Evolutionary conservation across 495 filamentous ascomycete species (phyloP), one percentile per base, ranked within the genome.

Genomic region (Rhypophila decipiens): DNA sequence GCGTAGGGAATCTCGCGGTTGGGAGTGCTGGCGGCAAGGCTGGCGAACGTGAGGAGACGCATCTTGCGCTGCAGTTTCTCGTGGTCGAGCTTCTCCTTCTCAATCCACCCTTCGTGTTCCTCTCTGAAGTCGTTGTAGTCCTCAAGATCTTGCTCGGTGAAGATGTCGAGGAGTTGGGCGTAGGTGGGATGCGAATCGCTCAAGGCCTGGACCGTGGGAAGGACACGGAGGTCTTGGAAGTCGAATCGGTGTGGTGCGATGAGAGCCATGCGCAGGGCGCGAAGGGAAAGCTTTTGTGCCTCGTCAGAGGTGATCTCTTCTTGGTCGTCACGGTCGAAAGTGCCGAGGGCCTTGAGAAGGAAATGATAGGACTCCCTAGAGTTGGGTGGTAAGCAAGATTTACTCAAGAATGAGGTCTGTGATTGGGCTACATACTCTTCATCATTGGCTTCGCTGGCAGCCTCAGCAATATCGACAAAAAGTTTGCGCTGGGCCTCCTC

Each of bases 41-140:
- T 89, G 39, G 91, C 86, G 44, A 98, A 83, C 7, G 94, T 97
- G 23, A 98, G 77, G 34, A 98, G 81, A 44, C 93, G 89, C 75
- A 98, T 95, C 74, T 98, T 98, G 46, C 84, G 80, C 66, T 80
- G 76, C 43, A 89, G 76, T 39, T 71, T 73, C 22, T 73, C 72
- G 47, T 76, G 70, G 59, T 87, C 75, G 13, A 86, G 71, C 41
- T 76, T 77, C 47, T 83, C 70, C 57, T 82, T 80, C 68, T 90
- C 84, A 49, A 96, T 68, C 64, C 84, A 94, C 40, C 84, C 84
- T 50, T 85, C 79, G 64, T 94, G 81, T 60, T 84, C 83, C 42
- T 88, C 84, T 50, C 84, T 79, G 72, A 97, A 97, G 64, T 93
- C 90, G 59, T 88, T 85, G 73, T 94, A 96, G 61, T 96, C 88